Evolutionary conservation across 345 rosid genomes (phyloP).

Genomic region (Arabis alpina): DNA sequence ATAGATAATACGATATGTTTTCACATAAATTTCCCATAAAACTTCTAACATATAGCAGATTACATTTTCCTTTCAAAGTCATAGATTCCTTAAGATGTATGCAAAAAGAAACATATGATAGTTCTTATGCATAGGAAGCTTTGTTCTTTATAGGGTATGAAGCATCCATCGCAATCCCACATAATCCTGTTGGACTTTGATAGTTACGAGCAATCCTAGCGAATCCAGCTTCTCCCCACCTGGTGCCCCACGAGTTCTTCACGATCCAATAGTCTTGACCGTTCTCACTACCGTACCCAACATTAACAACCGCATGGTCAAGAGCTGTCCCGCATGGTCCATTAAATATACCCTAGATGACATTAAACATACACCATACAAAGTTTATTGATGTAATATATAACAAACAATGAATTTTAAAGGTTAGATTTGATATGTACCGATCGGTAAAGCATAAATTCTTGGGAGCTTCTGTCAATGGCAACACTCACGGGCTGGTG

Average conservation of each 20-base stretch:
- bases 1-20: no score
- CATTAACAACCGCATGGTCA: constrained; percentile 82
- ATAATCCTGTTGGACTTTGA: constrained; percentile 51
- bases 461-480: constrained; percentile 26
- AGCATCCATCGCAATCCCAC: constrained; percentile 79
- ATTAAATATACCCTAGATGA: constrained; percentile 59
- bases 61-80: neutral
- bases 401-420: neutral
- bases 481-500: constrained; percentile 42
- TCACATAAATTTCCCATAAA: no score
- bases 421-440: constrained; percentile 12
- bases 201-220: constrained; percentile 63
- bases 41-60: neutral
- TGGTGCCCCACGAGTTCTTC: constrained; percentile 39
- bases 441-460: constrained; percentile 36
- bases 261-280: constrained; percentile 81
- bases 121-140: constrained; percentile 8
- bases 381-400: neutral
- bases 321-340: constrained; percentile 71
- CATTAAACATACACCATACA: constrained; percentile 19
- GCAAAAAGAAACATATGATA: neutral
- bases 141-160: constrained; percentile 75
- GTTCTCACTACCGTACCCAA: constrained; percentile 80
- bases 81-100: neutral
- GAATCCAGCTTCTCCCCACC: constrained; percentile 85